These are phyloP conservation scores for Epipyxis sp. DNA, from an alignment of 108 stramenopile species.

Conservation along the genomic window DNA sequence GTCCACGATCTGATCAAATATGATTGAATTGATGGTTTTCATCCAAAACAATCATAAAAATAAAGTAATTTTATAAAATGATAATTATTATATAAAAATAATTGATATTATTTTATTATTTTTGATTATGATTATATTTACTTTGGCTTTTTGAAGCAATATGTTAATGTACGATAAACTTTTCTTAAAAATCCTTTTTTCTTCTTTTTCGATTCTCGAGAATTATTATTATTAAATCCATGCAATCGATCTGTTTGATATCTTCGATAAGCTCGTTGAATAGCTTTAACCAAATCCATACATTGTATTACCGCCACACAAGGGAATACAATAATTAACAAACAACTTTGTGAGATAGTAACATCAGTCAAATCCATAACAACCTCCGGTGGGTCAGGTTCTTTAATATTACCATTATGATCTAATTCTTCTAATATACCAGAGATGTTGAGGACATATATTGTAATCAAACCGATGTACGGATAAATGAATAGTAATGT, in stretches of 20 bases:
- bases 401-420: conserved; percentile 1
- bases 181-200: neutral
- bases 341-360: neutral
- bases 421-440: neutral
- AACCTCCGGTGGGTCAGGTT: neutral
- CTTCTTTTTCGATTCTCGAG: too few relatives aligned
- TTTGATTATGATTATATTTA: neutral
- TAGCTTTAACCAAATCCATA: neutral
- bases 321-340: neutral
- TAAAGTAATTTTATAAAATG: too few relatives aligned
- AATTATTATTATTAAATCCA: too few relatives aligned
- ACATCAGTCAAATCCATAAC: conserved; percentile 9
- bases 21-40: too few relatives aligned
- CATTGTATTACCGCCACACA: neutral
- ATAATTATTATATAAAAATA: too few relatives aligned
- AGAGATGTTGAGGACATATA: neutral
- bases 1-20: too few relatives aligned
- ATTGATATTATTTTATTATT: too few relatives aligned
- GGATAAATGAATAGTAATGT: neutral
- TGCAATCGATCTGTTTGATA: conserved; percentile 1
- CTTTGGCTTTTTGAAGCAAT: neutral
- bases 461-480: neutral
- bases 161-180: neutral
- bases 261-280: neutral
- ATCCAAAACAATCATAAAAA: too few relatives aligned